These are phyloP conservation scores for Knufia petricola DNA, from an alignment of 2,329 filamentous ascomycete species.

Conservation along the genomic window DNA sequence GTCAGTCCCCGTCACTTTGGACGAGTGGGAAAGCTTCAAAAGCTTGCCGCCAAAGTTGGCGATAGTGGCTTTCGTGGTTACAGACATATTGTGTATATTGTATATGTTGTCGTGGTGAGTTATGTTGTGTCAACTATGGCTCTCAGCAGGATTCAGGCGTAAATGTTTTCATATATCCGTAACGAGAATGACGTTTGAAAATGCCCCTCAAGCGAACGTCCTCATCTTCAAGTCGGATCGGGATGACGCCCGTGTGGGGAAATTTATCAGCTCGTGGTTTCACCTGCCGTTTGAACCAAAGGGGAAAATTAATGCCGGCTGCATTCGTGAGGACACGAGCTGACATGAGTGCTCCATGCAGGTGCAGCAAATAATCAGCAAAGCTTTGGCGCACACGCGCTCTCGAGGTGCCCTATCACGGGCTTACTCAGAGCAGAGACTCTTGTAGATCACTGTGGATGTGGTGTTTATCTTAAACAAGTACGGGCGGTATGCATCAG, in stretches of 20 bases:
- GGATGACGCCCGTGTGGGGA: neutral
- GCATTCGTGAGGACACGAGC: neutral
- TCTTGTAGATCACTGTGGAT: no score
- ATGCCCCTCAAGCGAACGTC: conserved; percentile 1
- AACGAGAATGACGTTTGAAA: neutral
- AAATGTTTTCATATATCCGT: neutral
- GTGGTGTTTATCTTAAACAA: no score
- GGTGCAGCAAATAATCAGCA: no score
- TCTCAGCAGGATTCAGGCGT: neutral
- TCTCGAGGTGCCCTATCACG: no score
- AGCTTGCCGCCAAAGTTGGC: conserved; percentile 88
- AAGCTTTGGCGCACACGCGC: no score
- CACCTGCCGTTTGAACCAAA: neutral
- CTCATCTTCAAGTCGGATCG: neutral
- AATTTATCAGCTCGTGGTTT: neutral
- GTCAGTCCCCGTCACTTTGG: conserved; percentile 66
- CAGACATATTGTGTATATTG: conserved; percentile 52
- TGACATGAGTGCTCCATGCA: no score
- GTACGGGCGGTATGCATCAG: no score
- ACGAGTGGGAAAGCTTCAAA: conserved; percentile 83
- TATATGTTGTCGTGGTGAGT: neutral
- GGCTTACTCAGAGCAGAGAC: no score
- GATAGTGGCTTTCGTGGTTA: conserved; percentile 84
- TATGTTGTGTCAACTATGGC: neutral
- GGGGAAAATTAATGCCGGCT: neutral